phyloP scores from a whole-genome alignment of 164 flowering plant genomes.

The Umbellularia californica region DNA sequence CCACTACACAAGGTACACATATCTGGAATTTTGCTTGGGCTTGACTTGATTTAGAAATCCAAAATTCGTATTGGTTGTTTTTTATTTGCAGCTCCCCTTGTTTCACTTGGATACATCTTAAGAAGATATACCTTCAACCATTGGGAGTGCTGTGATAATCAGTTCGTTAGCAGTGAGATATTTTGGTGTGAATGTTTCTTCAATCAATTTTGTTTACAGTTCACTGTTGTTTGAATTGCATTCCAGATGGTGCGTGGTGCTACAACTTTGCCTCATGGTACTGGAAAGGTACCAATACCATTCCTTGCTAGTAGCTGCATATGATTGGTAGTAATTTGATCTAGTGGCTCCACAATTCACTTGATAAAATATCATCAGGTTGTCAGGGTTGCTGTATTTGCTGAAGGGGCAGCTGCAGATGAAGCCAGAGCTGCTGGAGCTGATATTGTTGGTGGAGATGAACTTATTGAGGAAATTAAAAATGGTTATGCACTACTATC shows the following conservation, averaged over 20 bases:
- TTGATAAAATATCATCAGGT: conserved; percentile 31
- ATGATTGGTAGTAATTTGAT: neutral
- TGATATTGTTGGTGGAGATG: conserved; percentile 85
- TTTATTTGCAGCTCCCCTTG: too few species aligned
- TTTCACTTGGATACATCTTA: too few species aligned
- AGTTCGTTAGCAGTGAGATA: neutral
- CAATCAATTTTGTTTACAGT: neutral
- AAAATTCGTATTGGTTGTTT: too few species aligned
- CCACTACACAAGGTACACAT: too few species aligned
- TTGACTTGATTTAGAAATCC: too few species aligned
- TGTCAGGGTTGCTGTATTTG: conserved; percentile 83
- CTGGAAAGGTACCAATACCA: conserved; percentile 64
- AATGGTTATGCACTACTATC: conserved; percentile 40
- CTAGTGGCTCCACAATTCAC: neutral
- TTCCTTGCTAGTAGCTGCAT: neutral
- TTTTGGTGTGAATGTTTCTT: conserved; percentile 1
- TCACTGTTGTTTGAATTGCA: conserved; percentile 23
- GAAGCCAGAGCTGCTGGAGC: conserved; percentile 98
- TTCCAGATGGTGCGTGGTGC: conserved; percentile 83
- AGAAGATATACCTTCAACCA: too few species aligned
- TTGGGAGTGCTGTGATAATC: neutral
- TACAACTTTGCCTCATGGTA: conserved; percentile 79
- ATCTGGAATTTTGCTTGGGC: too few species aligned
- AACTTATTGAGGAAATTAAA: conserved; percentile 73
- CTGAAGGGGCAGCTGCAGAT: conserved; percentile 88